These are phyloP conservation scores for Mycena citricolor DNA, from an alignment of 1,284 basidiomycete species.

Conservation along the genomic window DNA sequence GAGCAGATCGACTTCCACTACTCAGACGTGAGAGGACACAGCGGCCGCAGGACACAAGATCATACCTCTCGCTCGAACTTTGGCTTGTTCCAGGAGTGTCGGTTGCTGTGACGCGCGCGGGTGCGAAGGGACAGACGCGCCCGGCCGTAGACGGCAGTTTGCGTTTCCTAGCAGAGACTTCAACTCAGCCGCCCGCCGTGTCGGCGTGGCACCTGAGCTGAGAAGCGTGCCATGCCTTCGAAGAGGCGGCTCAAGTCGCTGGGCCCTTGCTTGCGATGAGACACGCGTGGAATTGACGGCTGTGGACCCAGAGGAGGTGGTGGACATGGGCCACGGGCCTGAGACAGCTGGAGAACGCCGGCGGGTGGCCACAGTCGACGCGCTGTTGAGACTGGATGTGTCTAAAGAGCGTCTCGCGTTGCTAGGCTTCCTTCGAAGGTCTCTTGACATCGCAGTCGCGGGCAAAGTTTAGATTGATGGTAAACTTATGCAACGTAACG, in stretches of 20 bases:
- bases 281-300: too few relatives aligned
- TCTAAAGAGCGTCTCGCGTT: too few relatives aligned
- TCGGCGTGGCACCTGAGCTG: conserved; percentile 44
- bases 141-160: conserved; percentile 52
- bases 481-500: too few relatives aligned
- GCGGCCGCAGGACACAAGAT: neutral
- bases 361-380: too few relatives aligned
- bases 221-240: conserved; percentile 53
- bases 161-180: conserved; percentile 61
- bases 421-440: too few relatives aligned
- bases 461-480: too few relatives aligned
- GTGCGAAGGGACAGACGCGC: conserved; percentile 44
- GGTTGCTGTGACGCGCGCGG: conserved; percentile 25
- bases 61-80: conserved; percentile 55
- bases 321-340: too few relatives aligned
- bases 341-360: too few relatives aligned
- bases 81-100: conserved; percentile 61
- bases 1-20: conserved; percentile 80
- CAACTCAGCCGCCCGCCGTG: conserved; percentile 53
- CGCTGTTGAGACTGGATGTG: too few relatives aligned
- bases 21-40: neutral
- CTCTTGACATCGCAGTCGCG: too few relatives aligned
- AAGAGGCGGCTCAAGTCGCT: conserved; percentile 30
- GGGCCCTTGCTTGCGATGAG: too few relatives aligned
- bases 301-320: too few relatives aligned